Base-by-base conservation (phyloP, 2,329 filamentous ascomycete genomes). In the Calonectria hawksworthii region DNA sequence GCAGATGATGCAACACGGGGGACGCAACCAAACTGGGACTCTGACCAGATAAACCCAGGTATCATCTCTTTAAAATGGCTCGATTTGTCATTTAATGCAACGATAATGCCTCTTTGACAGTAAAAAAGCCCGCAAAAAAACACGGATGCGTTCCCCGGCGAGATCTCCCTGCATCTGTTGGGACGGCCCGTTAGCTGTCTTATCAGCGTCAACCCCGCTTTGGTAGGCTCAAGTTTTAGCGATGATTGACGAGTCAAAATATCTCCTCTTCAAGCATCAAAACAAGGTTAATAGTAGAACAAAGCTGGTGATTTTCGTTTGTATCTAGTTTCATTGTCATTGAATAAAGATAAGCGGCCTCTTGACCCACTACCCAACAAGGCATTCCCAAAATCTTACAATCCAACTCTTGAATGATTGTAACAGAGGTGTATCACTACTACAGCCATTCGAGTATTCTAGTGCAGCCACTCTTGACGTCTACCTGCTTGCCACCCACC, bases 1-100 rank as follows among this genome's bases (percentile, higher is more conserved):
- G 30, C 18, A 34, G 28, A 73, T 73, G 71, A 38, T 73, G 71
- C 71, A 69, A 73, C 44, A 68, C 65, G 38, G 26, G 51, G 51
- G 66, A 59, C n/a, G 34, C 64, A 7, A 59, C 36, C 32, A 23
- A 54, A 67, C 14, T 52, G 18, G 16, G 52, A 18, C 23, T 32
- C 11, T 32, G 21, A 14, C 7, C n/a, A 59, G 28, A 68, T 28
- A 68, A 50, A 54, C 18, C n/a, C 23, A n/a, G 38, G 18, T 34
- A 59, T 26, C 26, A 36, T 16, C 36, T 28, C 5, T 26, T 11
- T 14, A 34, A 68, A 44, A 21, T 41, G 50, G 18, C 30, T 36
- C 47, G n/a, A 34, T 68, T 68, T 38, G 65, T 44, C 65, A 68
- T 56, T 68, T 30, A 4, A 56, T 41, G 36, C 26, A 63, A 41